Base-by-base conservation (phyloP, 108 stramenopile genomes). In the Cyclostephanos invisitatus region DNA sequence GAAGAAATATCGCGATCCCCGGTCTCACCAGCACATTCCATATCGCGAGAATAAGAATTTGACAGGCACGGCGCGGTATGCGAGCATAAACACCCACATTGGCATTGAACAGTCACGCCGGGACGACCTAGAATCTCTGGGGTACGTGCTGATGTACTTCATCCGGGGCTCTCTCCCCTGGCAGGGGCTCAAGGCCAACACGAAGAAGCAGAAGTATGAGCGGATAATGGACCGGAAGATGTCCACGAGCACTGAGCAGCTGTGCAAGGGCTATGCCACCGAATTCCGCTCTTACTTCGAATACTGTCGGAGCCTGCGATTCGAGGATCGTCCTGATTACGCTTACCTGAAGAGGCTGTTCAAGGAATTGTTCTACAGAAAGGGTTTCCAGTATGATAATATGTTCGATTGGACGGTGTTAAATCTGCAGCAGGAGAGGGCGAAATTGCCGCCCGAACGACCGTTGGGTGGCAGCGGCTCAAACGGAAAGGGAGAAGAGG, bases 131-230 rank as follows among this genome's bases (percentile, higher is more conserved):
- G 99, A 99, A 80, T 96, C 95, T 28, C 80, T 99, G 37, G 99
- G 99, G 37, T 99, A 99, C 78, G 98, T 99, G 49, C 86, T 99
- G 72, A 98, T 99, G 98, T 99, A 99, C 91, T 98, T 99, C 77
- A 94, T 99, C 63, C 85, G 98, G 8, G 99, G 99, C 10, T 92
- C 91, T 11, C 82, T 99, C 14, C 99, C 99, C 8, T 99, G 99
- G 99, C 99, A 99, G 87, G 99, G 99, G 35, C 93, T 99, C 70
- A 98, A 98, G 84, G 99, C 99, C 44, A 98, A 97, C 78, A 99
- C 99, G 14, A 99, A 99, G 88, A 98, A 99, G 72, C 99, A 99
- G 74, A 99, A 99, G 89, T 99, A 99, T 76, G 98, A 99, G 70
- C 90, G 97, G 32, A 99, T 99, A 80, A 98, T 99, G 98, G 99